Percentiles rank a stretch among this genome's conserved stretches.
Evolutionary conservation across 2,329 filamentous ascomycete genomes (phyloP).

Genomic region (Botrytis elliptica): DNA sequence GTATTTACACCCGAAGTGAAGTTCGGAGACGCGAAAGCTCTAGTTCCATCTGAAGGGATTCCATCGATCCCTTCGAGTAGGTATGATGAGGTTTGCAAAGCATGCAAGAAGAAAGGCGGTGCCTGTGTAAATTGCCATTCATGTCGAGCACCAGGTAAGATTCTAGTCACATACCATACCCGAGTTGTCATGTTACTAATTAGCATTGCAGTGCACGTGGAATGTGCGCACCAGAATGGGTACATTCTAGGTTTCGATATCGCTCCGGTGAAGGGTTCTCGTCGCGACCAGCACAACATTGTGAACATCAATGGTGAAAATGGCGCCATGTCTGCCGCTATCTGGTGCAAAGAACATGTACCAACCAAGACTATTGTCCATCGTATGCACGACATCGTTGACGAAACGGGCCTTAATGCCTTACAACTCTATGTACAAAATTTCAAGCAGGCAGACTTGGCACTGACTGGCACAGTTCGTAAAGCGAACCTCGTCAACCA

Average conservation of each 20-base stretch:
- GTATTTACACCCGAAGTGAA: slow-evolving; percentile 90
- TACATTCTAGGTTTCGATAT: slow-evolving; percentile 90
- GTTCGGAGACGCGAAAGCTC: slow-evolving; percentile 78
- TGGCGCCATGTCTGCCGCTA: slow-evolving; percentile 77
- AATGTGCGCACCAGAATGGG: slow-evolving; percentile 81
- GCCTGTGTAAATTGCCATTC: slow-evolving; percentile 82
- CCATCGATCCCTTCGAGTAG: slow-evolving; percentile 71
- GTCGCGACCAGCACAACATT: slow-evolving; percentile 75
- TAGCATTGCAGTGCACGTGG: slow-evolving; percentile 64
- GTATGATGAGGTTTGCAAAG: slow-evolving; percentile 72
- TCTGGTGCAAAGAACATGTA: slow-evolving; percentile 92
- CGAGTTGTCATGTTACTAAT: not conserved
- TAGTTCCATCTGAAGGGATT: slow-evolving; percentile 88
- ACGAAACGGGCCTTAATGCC: slow-evolving; percentile 70
- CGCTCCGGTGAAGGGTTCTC: slow-evolving; percentile 82
- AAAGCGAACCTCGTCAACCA: slow-evolving; percentile 68
- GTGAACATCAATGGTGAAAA: slow-evolving; percentile 78
- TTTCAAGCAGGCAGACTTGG: slow-evolving; percentile 92
- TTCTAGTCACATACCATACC: not conserved
- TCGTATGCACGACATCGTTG: slow-evolving; percentile 72
- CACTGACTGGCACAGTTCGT: slow-evolving; percentile 85
- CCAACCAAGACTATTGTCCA: slow-evolving; percentile 71
- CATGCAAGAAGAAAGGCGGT: slow-evolving; percentile 73
- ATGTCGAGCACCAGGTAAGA: slow-evolving; percentile 54
- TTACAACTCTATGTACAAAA: slow-evolving; percentile 83